Base-by-base conservation (phyloP, 202 grass and related monocot genomes). In the Schoenoplectus triqueter region DNA sequence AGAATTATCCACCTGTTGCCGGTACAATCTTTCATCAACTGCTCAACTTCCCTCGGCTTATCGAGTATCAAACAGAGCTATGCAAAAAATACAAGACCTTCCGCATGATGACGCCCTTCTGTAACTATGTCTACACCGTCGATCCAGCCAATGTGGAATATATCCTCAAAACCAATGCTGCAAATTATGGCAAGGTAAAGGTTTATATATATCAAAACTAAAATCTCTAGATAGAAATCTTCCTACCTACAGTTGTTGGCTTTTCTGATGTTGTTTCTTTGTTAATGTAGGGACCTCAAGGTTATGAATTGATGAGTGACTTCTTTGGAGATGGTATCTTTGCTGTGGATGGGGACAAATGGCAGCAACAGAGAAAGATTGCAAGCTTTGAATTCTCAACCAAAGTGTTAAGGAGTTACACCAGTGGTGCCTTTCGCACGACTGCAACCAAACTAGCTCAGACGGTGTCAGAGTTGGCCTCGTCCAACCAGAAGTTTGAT, bases 261-360 rank as follows among this genome's bases (percentile, higher is more conserved):
- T 51, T 44, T 22, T 19, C 20, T 81, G n/a, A 69, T 1, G 21
- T 18, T 52, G 5, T 15, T 77, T 81, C 69, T 1, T 0, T 9
- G 68, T 59, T 78, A 76, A 70, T 31, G 45, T 88, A 97, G 94
- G 94, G 92, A 64, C 68, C 20, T 19, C 85, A 85, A 82, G 89
- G 85, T 56, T 84, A 64, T 72, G 3, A 2, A 10, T 5, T 87
- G n/a, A 85, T 94, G 88, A 90, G 81, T 55, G 94, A 97, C 71
- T 88, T 94, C 66, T 87, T 97, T 7, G 94, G 94, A 5, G 77
- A 97, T 83, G 94, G 91, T 14, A 94, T 97, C 52, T 97, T 97
- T 21, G 85, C 88, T 48, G 85, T 85, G 21, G 90, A 97, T 0
- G 94, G 94, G 14, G 84, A 97, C 2, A 94, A 89, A 42, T 94